A percentile compares a stretch with the other conserved stretches of the same genome.
phyloP scores from a whole-genome alignment of 306 rosid genomes.

The Quillaja saponaria region DNA sequence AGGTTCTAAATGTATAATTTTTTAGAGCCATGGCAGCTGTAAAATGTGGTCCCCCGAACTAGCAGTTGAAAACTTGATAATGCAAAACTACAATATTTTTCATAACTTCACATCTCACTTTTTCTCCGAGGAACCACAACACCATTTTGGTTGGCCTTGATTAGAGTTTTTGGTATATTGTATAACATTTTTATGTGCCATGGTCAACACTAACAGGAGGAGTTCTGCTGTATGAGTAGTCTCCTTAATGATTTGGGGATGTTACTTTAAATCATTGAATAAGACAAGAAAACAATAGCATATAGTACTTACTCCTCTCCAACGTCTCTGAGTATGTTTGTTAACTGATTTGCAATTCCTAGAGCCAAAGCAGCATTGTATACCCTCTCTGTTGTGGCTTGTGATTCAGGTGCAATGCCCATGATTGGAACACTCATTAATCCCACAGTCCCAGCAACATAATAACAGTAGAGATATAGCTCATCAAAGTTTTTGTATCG shows the following conservation, averaged over 20 bases:
- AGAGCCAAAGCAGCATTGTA: conserved; percentile 61
- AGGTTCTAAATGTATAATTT: too few species aligned
- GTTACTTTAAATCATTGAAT: conserved; percentile 7
- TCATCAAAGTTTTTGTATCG: conserved; percentile 57
- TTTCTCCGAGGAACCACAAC: conserved; percentile 1
- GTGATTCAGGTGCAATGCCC: conserved; percentile 54
- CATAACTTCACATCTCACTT: conserved; percentile 16
- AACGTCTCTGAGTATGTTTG: conserved; percentile 64
- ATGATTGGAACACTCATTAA: conserved; percentile 63
- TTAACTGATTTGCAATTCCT: conserved; percentile 62
- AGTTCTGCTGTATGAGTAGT: too few species aligned
- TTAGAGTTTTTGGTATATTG: too few species aligned
- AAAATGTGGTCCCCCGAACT: too few species aligned
- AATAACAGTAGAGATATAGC: conserved; percentile 60
- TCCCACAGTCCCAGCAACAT: conserved; percentile 65
- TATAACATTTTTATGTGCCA: too few species aligned
- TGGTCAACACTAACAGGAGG: too few species aligned
- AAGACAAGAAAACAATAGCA: conserved; percentile 18
- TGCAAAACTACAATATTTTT: too few species aligned
- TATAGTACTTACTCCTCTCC: conserved; percentile 58
- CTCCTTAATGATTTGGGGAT: too few species aligned
- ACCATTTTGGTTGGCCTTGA: not conserved
- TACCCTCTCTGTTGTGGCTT: conserved; percentile 52
- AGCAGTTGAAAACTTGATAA: too few species aligned
- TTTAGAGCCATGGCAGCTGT: too few species aligned